Base-by-base conservation (phyloP, 371 early-diverging fungal genomes). In the Conidiobolus incongruus region DNA sequence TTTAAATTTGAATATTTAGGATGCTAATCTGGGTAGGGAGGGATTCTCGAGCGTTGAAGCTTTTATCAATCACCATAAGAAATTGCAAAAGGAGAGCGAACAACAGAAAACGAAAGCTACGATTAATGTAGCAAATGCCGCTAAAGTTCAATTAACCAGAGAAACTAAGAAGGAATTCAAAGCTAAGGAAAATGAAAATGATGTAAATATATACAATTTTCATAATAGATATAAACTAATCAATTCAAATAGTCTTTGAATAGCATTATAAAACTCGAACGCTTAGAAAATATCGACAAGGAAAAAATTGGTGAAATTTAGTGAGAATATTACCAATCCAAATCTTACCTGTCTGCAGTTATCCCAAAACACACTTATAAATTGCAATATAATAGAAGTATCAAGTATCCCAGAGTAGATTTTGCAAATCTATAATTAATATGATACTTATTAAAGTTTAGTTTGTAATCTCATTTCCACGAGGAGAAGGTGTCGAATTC, bases 401-500 rank as follows among this genome's bases (percentile, higher is more conserved):
- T 64, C 49, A 46, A 69, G 41, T 80, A 65, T 50, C 82, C 86
- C n/a, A 47, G 77, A 65, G 84, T 83, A 65, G 61, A 58, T 42
- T 38, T 30, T 37, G 32, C 20, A 39, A 4, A 43, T n/a, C 40
- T 12, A 29, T 8, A 5, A 1, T 19, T 2, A 1, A 2, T 42
- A 34, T 38, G 16, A 22, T 38, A 37, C 36, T 22, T 15, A 10
- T 1, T 8, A 4, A 24, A 8, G 13, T 33, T 2, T 59, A 81
- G 80, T 92, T 93, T 61, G 53, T 90, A 21, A 57, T 93, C 7
- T 91, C 93, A 21, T 56, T 90, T 50, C 84, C 87, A 19, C 68
- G 84, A 7, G 70, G 72, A 32, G 59, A 68, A 19, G 94, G 91
- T 13, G 70, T 81, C 33, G 94, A 93, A 51, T 79, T 90, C 55